Conservation (phyloP, 2,329 filamentous ascomycete species). For the Pseudogymnoascus sp. region DNA sequence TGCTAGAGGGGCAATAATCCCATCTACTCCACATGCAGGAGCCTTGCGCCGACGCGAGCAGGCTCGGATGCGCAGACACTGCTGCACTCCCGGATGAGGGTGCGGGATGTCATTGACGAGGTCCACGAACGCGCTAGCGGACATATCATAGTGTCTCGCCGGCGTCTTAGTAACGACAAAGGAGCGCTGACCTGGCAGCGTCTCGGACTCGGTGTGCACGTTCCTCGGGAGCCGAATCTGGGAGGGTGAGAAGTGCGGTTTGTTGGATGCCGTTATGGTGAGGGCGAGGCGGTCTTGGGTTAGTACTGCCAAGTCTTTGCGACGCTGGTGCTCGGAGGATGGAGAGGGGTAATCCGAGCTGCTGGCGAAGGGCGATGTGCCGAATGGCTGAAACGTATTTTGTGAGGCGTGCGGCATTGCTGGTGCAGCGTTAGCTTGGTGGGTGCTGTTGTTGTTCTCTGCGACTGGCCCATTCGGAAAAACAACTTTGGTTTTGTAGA, state of each 20-base stretch:
- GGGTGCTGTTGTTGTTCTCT: not conserved
- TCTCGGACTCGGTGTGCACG: slow-evolving; percentile 39
- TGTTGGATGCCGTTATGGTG: slow-evolving; percentile 22
- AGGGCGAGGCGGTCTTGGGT: slow-evolving; percentile 21
- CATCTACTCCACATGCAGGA: slow-evolving; percentile 15
- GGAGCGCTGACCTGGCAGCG: slow-evolving; percentile 24
- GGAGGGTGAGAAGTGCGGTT: slow-evolving; percentile 31
- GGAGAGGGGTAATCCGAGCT: not conserved
- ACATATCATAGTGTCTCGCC: slow-evolving; percentile 45
- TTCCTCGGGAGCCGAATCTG: slow-evolving; percentile 33
- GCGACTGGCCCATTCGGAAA: slow-evolving; percentile 28
- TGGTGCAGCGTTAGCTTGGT: not conserved
- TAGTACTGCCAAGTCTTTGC: slow-evolving; percentile 10
- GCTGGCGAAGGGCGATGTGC: not conserved
- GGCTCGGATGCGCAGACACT: slow-evolving; percentile 41
- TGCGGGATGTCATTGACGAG: slow-evolving; percentile 44
- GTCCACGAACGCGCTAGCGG: slow-evolving; percentile 49
- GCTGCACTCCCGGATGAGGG: slow-evolving; percentile 26
- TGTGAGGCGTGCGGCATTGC: not conserved
- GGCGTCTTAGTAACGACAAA: slow-evolving; percentile 47
- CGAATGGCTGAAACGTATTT: slow-evolving; percentile 1
- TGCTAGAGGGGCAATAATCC: not conserved
- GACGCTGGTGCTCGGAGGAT: not conserved
- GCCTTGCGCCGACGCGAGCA: slow-evolving; percentile 35
- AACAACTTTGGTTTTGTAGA: slow-evolving; percentile 50